These are phyloP conservation scores for Xerocomus potaroensis DNA, from an alignment of 768 basidiomycete genomes.

Conservation along the genomic window DNA sequence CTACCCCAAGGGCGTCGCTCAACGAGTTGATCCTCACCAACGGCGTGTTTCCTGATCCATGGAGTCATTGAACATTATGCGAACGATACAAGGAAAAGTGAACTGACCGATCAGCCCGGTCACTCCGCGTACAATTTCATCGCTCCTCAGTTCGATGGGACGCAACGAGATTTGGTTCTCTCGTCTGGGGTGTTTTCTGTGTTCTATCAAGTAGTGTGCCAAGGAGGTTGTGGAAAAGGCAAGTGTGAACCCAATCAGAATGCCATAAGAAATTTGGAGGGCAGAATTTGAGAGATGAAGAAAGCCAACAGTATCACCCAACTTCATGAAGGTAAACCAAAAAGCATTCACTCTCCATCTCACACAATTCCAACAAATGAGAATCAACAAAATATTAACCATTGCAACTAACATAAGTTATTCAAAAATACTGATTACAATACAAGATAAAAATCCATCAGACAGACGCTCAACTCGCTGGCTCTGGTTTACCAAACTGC, in stretches of 20 bases:
- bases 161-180: slow-evolving; percentile 35
- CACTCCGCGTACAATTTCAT: slow-evolving; percentile 78
- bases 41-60: slow-evolving; percentile 80
- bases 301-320: slow-evolving; percentile 12
- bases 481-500: slow-evolving; percentile 27
- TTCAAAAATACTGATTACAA: neutral
- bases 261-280: slow-evolving; percentile 42
- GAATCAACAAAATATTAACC: too few relatives aligned
- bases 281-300: slow-evolving; percentile 21
- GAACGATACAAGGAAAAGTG: neutral
- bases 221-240: slow-evolving; percentile 70
- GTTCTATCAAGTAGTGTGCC: slow-evolving; percentile 47
- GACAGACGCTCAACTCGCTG: slow-evolving; percentile 61
- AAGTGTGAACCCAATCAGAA: slow-evolving; percentile 73
- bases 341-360: too few relatives aligned
- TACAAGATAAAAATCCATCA: slow-evolving; percentile 44
- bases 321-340: slow-evolving; percentile 14
- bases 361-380: too few relatives aligned
- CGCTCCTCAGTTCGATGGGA: slow-evolving; percentile 69
- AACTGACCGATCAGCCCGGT: slow-evolving; percentile 77
- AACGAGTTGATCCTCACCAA: slow-evolving; percentile 87
- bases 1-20: slow-evolving; percentile 86
- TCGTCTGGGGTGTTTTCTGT: slow-evolving; percentile 39
- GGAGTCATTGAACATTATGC: too few relatives aligned
- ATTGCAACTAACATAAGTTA: neutral